Conservation (phyloP, 2,329 filamentous ascomycete species). For the Rhynchosporium agropyri region DNA sequence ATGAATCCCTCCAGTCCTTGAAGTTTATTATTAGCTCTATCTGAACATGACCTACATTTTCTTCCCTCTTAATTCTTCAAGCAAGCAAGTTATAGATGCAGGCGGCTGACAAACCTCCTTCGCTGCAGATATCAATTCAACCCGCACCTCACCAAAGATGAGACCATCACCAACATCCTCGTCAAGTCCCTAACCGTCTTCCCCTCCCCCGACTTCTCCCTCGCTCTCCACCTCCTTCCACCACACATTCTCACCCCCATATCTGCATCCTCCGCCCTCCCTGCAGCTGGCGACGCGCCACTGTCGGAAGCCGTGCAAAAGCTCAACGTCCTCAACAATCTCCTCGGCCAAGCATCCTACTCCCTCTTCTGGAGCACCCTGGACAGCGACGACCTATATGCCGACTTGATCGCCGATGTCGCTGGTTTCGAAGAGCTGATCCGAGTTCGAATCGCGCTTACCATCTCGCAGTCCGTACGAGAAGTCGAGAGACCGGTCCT, state of each 20-base stretch:
- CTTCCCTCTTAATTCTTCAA: not conserved
- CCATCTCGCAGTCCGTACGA: constrained; percentile 79
- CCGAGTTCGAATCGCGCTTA: constrained; percentile 84
- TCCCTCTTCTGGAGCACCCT: constrained; percentile 89
- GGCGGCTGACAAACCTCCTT: constrained; percentile 1
- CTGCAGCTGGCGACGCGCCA: constrained; percentile 61
- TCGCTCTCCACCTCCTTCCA: constrained; percentile 90
- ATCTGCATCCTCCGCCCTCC: constrained; percentile 50
- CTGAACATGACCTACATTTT: constrained; percentile 55
- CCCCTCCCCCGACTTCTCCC: constrained; percentile 91
- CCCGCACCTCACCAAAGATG: constrained; percentile 94
- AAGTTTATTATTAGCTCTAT: constrained; percentile 77
- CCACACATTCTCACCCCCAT: constrained; percentile 72
- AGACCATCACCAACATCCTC: constrained; percentile 98
- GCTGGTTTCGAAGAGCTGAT: constrained; percentile 93
- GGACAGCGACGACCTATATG: constrained; percentile 92
- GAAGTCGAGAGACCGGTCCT: constrained; percentile 70
- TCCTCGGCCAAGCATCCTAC: constrained; percentile 91
- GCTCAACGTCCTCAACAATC: constrained; percentile 67
- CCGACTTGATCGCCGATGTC: constrained; percentile 92
- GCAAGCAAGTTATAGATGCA: not conserved
- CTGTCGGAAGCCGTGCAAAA: constrained; percentile 84
- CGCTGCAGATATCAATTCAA: constrained; percentile 92
- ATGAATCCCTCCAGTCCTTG: constrained; percentile 62
- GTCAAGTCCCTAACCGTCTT: constrained; percentile 98